Evolutionary conservation across 257 asterid genomes (phyloP), one percentile per base, ranked within the genome.

Genomic region (Lycium barbarum): DNA sequence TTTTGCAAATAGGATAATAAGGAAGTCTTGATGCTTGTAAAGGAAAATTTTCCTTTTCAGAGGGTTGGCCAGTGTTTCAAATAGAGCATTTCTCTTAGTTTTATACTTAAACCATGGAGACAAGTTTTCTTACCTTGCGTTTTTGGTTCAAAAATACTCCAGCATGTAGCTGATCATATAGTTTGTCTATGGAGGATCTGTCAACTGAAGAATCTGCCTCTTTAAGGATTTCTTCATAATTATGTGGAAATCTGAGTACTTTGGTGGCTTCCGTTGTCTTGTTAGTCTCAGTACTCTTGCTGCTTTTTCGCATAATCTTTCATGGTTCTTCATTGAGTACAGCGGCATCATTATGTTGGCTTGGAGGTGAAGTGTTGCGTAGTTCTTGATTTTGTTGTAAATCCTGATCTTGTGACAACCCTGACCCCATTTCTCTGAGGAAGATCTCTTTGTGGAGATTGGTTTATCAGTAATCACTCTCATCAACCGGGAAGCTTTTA

Each of bases 111-210:
- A 74, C 61, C 14, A 73, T 11, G 45, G 18, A 43, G 10, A 53
- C 49, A 70, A 5, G 3, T 49, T 40, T 9, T 36, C 98, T 92
- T 88, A 86, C 98, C 96, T 90, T 91, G 66, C 38, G 91, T 40
- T 91, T 93, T 82, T 93, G 91, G 90, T 91, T 90, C 92, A 93
- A 91, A 91, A 79, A 89, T 17, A 95, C 92, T 33, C 95, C 97
- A 57, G 74, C 81, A 20, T 84, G 54, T 47, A 94, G 92, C 85
- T 92, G 98, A 74, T 91, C 92, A 47, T 80, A 87, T 54, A 85
- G 89, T 89, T 88, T 93, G 87, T 89, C 83, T n/a, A 84, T 53
- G 38, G 94, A 88, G 59, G 96, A 86, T 82, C 84, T 83, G 65
- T 95, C 94, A 2, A 93, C 86, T 0, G 88, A 88, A 11, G 87